Percentiles rank a stretch among this genome's conserved stretches.
Conservation (phyloP, 768 basidiomycete genomes). For the Infundibulicybe gibba region DNA sequence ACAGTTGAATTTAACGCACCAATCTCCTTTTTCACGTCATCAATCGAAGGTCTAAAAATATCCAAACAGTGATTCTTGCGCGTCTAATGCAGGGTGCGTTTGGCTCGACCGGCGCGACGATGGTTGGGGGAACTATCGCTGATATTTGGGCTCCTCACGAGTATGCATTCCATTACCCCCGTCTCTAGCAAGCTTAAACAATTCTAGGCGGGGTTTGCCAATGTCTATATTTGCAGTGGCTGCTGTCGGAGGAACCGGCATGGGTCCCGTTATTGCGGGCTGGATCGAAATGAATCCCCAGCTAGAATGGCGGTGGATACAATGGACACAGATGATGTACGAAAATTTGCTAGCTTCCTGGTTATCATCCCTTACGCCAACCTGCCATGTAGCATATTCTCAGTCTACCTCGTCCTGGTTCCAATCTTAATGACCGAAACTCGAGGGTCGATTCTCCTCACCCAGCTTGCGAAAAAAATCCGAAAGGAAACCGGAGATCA, state of each 20-base stretch:
- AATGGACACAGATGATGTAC: slow-evolving; percentile 75
- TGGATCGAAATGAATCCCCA: slow-evolving; percentile 60
- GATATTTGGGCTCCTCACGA: slow-evolving; percentile 66
- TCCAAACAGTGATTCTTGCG: slow-evolving; percentile 62
- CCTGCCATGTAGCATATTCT: slow-evolving; percentile 38
- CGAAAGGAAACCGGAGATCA: slow-evolving; percentile 64
- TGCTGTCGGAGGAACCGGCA: slow-evolving; percentile 56
- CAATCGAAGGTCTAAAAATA: slow-evolving; percentile 35
- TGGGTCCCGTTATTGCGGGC: slow-evolving; percentile 62
- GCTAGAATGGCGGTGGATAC: slow-evolving; percentile 79
- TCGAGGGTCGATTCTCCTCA: slow-evolving; percentile 65
- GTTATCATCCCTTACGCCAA: background rate
- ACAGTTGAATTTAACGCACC: background rate
- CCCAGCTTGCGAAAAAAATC: slow-evolving; percentile 54
- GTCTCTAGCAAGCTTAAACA: background rate
- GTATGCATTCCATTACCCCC: slow-evolving; percentile 27
- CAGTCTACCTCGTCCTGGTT: slow-evolving; percentile 44
- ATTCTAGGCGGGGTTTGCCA: slow-evolving; percentile 65
- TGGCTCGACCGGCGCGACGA: slow-evolving; percentile 66
- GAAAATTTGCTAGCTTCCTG: slow-evolving; percentile 10
- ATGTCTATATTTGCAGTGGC: slow-evolving; percentile 71
- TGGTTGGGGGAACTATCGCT: slow-evolving; percentile 73
- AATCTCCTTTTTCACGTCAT: background rate
- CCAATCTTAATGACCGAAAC: slow-evolving; percentile 69
- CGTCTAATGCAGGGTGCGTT: slow-evolving; percentile 66